Evolutionary conservation across 2,329 filamentous ascomycete genomes (phyloP), one percentile per base, ranked within the genome.

Genomic region (Stagonosporopsis cucurbitacearum): DNA sequence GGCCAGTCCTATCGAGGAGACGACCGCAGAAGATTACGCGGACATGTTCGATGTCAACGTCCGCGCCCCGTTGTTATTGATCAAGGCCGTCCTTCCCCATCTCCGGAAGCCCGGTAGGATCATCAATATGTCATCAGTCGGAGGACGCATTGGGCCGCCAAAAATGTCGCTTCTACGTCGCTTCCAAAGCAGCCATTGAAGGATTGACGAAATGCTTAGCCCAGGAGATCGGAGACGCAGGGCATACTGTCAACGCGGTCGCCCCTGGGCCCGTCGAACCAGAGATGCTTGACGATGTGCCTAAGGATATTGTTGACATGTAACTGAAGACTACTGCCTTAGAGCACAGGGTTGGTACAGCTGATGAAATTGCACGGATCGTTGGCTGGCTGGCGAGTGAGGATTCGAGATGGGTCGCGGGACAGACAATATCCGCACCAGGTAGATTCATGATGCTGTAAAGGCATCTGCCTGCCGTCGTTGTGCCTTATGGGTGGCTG

Each of bases 221-320:
- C 0, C 77, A 78, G 0, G 86, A 88, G 70, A 73, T 88, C 8
- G 85, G 85, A 0, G 66, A 58, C 3, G 72, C 79, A 54, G 84
- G 85, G 0, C 83, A 83, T 54, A 88, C 85, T 0, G 85, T 86
- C 23, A 89, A 88, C 60, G 78, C 80, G 0, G 81, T 88, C 2
- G 81, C 81, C 19, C 84, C 85, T 0, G 86, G 86, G 0, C 84
- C 86, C 0, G 82, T 86, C 6, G 72, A 82, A 70, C 86, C 79
- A 26, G 84, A 86, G 7, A 81, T 88, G 79, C 66, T 87, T 22
- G 80, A 81, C 15, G 77, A 81, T 15, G 81, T 86, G 12, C 80
- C 81, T 0, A 66, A 75, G 49, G 79, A 80, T 0, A 73, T 84
- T 12, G 72, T 84, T 2, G 77, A 80, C 26, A 73, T 77, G 63